Percentiles rank a stretch among this genome's conserved stretches.
Conservation (phyloP, 768 basidiomycete genomes). For the Termitomyces sp. region DNA sequence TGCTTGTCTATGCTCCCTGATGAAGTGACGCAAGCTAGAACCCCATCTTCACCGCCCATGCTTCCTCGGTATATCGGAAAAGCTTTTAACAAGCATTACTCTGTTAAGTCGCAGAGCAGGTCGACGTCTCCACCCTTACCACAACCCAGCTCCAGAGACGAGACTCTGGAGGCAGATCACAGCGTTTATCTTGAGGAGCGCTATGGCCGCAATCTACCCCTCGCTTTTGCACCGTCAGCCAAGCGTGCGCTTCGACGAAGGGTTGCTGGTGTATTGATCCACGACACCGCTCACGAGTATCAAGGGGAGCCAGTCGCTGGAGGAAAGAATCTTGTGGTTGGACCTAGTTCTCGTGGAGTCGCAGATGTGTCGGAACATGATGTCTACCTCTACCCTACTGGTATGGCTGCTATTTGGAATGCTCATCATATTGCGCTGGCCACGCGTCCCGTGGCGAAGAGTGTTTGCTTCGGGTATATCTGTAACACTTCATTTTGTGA, state of each 20-base stretch:
- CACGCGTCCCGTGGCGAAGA: slow-evolving; percentile 63
- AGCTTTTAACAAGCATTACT: slow-evolving; percentile 58
- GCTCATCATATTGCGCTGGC: slow-evolving; percentile 71
- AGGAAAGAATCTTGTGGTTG: slow-evolving; percentile 42
- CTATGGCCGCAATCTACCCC: slow-evolving; percentile 87
- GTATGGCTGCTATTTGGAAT: slow-evolving; percentile 95
- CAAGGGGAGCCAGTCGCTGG: slow-evolving; percentile 37
- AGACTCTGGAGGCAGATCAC: slow-evolving; percentile 55
- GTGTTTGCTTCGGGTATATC: slow-evolving; percentile 89
- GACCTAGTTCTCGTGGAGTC: slow-evolving; percentile 68
- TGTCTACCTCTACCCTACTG: slow-evolving; percentile 83
- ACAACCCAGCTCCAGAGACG: slow-evolving; percentile 32
- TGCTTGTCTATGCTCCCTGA: slow-evolving; percentile 72
- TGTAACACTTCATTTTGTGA: neutral
- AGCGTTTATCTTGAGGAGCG: slow-evolving; percentile 86
- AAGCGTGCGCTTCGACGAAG: slow-evolving; percentile 86
- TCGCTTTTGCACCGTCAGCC: slow-evolving; percentile 68
- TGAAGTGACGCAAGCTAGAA: slow-evolving; percentile 25
- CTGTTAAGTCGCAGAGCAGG: slow-evolving; percentile 29
- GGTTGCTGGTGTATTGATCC: slow-evolving; percentile 81
- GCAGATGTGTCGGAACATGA: slow-evolving; percentile 75
- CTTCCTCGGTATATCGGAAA: slow-evolving; percentile 34
- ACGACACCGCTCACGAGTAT: slow-evolving; percentile 46
- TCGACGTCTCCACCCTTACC: slow-evolving; percentile 7
- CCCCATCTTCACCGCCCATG: slow-evolving; percentile 25